phyloP scores from a whole-genome alignment of 805 yeast genomes.

The Starmerella roubikii region DNA sequence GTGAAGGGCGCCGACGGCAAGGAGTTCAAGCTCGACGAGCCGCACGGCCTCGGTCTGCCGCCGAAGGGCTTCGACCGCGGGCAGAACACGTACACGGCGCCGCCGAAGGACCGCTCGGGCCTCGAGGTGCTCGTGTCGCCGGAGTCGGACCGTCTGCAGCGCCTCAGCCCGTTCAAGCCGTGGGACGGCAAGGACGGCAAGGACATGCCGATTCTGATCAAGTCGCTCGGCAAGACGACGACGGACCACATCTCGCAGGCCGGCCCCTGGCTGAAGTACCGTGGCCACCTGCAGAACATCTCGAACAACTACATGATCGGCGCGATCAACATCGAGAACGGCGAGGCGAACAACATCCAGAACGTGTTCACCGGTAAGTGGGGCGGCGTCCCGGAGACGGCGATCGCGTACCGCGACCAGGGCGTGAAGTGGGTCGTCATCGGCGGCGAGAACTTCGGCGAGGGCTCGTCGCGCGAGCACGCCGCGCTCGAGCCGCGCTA shows the following conservation, averaged over 20 bases:
- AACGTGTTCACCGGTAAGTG: constrained; percentile 85
- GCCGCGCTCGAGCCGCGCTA: constrained; percentile 99
- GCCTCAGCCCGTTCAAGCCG: constrained; percentile 81
- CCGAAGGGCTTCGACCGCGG: constrained; percentile 81
- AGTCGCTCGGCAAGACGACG: constrained; percentile 94
- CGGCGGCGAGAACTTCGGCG: constrained; percentile 98
- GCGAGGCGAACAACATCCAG: constrained; percentile 81
- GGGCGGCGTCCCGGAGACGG: constrained; percentile 95
- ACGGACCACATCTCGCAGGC: constrained; percentile 99
- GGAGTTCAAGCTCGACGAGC: constrained; percentile 77
- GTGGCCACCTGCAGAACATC: constrained; percentile 98
- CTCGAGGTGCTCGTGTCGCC: constrained; percentile 72
- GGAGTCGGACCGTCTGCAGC: constrained; percentile 90
- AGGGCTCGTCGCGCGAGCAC: constrained; percentile 99
- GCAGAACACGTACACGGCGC: constrained; percentile 91
- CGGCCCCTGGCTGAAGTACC: constrained; percentile 99
- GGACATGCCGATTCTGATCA: constrained; percentile 84
- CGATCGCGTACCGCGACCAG: constrained; percentile 83
- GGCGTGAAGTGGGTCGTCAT: constrained; percentile 93
- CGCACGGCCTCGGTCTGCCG: constrained; percentile 85
- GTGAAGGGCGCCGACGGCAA: constrained; percentile 80
- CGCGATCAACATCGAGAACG: constrained; percentile 93
- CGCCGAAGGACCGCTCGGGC: constrained; percentile 71
- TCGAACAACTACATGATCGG: constrained; percentile 99
- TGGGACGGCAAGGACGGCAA: constrained; percentile 95